Evolutionary conservation across 202 grass and related monocot genomes (phyloP), one percentile per base, ranked within the genome.

Genomic region (Zoysia matrella): DNA sequence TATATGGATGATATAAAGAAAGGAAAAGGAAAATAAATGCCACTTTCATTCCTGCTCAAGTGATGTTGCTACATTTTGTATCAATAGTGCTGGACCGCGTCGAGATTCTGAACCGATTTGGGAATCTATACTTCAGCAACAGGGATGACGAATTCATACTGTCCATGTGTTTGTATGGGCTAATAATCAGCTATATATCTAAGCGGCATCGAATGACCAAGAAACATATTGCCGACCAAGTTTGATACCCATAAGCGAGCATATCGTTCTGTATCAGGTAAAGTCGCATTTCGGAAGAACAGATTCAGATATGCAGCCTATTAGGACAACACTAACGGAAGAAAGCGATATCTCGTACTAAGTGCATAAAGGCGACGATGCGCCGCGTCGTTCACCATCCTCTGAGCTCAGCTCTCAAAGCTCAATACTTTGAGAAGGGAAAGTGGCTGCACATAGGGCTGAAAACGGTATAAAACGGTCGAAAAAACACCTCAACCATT

Each of bases 311-410:
- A 83, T 86, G 83, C 83, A 83, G 88, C 83, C 83, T 83, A 90
- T 15, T 86, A 44, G 88, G 88, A 90, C 79, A 90, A 79, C 88
- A 90, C 88, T 83, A 86, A 69, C 78, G 5, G 72, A 82, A 74
- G 68, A 72, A 86, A 63, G 67, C 60, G 16, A 89, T 61, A 77
- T 78, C 73, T 68, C 52, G 73, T 67, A 41, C 73, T 67, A 85
- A 78, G 72, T 85, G 15, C 46, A 47, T 60, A 85, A 88, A 85
- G 52, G 82, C 68, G 60, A 76, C 71, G 86, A 82, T 82, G 60
- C 60, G 83, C 83, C 73, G 78, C 87, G 42, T 89, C 83, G 67
- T 82, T 73, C 61, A 36, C 87, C 78, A 89, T 85, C 66, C 76
- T 64, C 61, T 78, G 58, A 78, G 50, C 44, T 65, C 51, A 72